Conservation (phyloP, 306 rosid species). For the Rubus parviflorus region DNA sequence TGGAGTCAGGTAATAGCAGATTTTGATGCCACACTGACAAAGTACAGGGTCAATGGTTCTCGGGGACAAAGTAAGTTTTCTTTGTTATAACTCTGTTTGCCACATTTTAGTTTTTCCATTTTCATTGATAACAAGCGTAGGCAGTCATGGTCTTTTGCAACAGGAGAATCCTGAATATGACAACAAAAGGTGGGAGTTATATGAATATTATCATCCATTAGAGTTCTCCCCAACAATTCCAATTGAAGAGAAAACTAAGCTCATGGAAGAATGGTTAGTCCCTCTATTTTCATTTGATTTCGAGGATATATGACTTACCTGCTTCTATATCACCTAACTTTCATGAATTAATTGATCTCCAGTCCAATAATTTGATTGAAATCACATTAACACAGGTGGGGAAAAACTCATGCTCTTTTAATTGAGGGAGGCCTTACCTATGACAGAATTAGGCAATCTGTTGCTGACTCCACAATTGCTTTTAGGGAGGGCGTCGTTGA, state of each 20-base stretch:
- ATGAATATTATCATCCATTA: slow-evolving; percentile 75
- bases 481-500: slow-evolving; percentile 91
- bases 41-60: slow-evolving; percentile 68
- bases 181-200: slow-evolving; percentile 63
- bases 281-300: background rate
- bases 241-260: slow-evolving; percentile 75
- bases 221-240: slow-evolving; percentile 78
- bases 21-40: slow-evolving; percentile 86
- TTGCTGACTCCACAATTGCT: slow-evolving; percentile 69
- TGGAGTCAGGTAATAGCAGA: slow-evolving; percentile 69
- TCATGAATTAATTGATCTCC: too few relatives aligned
- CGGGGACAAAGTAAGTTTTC: slow-evolving; percentile 70
- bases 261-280: slow-evolving; percentile 90
- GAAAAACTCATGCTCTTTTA: slow-evolving; percentile 74
- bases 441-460: slow-evolving; percentile 71
- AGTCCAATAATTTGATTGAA: background rate
- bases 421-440: slow-evolving; percentile 85
- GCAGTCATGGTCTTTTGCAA: slow-evolving; percentile 83
- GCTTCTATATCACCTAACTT: too few relatives aligned
- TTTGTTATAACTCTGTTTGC: slow-evolving; percentile 6
- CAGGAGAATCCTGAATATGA: slow-evolving; percentile 78
- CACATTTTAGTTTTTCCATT: slow-evolving; percentile 6
- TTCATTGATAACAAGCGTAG: slow-evolving; percentile 43
- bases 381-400: slow-evolving; percentile 70
- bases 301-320: too few relatives aligned